Percentiles rank a stretch among this genome's conserved stretches.
phyloP scores from a whole-genome alignment of 495 filamentous ascomycete species.

The Talaromyces proteolyticus region DNA sequence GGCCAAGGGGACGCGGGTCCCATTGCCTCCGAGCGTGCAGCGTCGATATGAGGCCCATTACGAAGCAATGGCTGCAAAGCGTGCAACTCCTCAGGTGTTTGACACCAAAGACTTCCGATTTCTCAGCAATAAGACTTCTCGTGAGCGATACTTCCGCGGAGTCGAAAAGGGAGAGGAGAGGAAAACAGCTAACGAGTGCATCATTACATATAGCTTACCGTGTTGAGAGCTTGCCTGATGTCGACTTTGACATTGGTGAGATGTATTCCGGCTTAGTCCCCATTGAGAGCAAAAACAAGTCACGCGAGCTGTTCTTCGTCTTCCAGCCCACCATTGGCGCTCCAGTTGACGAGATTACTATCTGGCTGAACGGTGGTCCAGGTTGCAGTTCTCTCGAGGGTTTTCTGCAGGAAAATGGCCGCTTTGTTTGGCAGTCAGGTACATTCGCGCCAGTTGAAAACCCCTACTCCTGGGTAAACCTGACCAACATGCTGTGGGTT shows the following conservation, averaged over 20 bases:
- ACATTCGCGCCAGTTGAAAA: conserved; percentile 59
- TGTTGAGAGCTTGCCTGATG: conserved; percentile 66
- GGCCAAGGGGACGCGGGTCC: conserved; percentile 22
- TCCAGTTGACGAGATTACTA: conserved; percentile 58
- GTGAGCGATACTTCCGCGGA: conserved; percentile 13
- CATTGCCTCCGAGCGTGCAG: conserved; percentile 53
- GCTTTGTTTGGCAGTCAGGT: conserved; percentile 68
- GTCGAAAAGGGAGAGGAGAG: neutral
- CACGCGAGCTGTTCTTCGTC: conserved; percentile 44
- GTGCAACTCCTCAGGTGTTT: conserved; percentile 31
- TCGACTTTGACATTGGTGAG: conserved; percentile 69
- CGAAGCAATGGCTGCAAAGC: conserved; percentile 73
- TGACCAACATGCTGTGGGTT: conserved; percentile 68
- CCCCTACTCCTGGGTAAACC: conserved; percentile 62
- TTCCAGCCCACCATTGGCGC: conserved; percentile 41
- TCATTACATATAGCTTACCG: conserved; percentile 43
- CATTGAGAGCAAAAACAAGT: conserved; percentile 51
- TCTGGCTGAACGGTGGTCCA: conserved; percentile 68
- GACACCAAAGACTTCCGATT: conserved; percentile 28
- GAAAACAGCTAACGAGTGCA: neutral
- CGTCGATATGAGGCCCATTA: conserved; percentile 3
- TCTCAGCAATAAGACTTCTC: conserved; percentile 25
- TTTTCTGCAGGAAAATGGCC: conserved; percentile 70
- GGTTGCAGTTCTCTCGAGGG: conserved; percentile 67
- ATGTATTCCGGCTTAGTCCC: conserved; percentile 70